Conservation (phyloP, 306 rosid species). For the Acacia melanoxylon region DNA sequence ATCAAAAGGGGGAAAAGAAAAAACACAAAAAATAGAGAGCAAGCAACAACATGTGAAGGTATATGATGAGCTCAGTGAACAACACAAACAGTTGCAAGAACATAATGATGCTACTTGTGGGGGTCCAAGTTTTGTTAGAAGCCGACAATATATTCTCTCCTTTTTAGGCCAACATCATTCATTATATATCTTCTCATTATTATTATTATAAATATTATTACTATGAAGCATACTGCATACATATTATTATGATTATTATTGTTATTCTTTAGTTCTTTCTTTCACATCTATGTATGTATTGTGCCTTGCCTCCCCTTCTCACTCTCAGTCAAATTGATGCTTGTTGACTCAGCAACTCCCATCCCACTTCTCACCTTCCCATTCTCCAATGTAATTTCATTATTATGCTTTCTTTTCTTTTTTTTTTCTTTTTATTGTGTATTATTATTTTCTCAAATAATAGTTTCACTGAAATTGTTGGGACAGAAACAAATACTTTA, state of each 20-base stretch:
- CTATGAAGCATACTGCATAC: not conserved
- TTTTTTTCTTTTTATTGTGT: no score
- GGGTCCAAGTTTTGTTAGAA: conserved; percentile 43
- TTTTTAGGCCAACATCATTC: conserved; percentile 14
- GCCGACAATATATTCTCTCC: conserved; percentile 57
- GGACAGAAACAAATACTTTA: not conserved
- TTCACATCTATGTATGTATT: not conserved
- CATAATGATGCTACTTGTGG: conserved; percentile 39
- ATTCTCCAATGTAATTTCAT: not conserved
- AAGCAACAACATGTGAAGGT: conserved; percentile 41
- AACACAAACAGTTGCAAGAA: conserved; percentile 16
- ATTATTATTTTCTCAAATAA: not conserved
- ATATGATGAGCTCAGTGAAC: conserved; percentile 31
- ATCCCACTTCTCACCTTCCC: not conserved
- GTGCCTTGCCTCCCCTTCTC: conserved; percentile 10
- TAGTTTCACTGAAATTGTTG: not conserved
- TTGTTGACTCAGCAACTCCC: conserved; percentile 70
- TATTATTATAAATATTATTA: not conserved
- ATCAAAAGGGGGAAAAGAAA: not conserved
- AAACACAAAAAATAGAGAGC: not conserved
- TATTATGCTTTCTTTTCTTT: not conserved
- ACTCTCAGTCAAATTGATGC: conserved; percentile 47
- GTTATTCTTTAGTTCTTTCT: conserved; percentile 38
- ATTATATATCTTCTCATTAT: not conserved
- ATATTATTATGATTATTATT: not conserved